phyloP scores from a whole-genome alignment of 257 asterid species.

The Thymus quinquecostatus region DNA sequence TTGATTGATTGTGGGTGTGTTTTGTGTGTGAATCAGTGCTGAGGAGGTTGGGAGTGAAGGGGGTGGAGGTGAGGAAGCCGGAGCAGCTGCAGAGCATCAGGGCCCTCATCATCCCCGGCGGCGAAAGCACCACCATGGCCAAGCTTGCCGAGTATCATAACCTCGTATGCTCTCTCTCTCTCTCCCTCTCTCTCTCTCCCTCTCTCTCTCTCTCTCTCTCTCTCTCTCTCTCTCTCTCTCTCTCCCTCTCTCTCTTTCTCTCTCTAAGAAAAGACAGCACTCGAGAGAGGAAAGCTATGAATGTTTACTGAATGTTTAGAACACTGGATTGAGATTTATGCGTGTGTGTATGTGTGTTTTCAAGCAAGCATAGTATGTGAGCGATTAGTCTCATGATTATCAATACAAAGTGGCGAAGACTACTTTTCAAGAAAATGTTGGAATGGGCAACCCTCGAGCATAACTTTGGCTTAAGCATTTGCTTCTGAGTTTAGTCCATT shows the following conservation, averaged over 20 bases:
- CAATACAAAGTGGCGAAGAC: background rate
- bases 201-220: background rate
- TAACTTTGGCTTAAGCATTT: background rate
- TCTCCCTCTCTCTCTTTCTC: background rate
- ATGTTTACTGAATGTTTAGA: conserved; percentile 7
- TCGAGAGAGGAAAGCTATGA: background rate
- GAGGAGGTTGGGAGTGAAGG: conserved; percentile 90
- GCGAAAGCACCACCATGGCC: conserved; percentile 99
- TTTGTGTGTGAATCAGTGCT: conserved; percentile 50
- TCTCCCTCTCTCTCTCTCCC: background rate
- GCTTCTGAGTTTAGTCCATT: background rate
- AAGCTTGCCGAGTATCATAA: conserved; percentile 92
- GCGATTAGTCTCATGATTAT: background rate
- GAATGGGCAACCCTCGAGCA: background rate
- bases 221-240: background rate
- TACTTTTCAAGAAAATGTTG: background rate
- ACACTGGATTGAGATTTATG: background rate
- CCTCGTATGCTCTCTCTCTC: conserved; percentile 48
- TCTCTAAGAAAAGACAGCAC: background rate
- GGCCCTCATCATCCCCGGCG: conserved; percentile 95
- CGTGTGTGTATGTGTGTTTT: background rate
- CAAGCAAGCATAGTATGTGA: too few relatives aligned
- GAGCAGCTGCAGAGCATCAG: conserved; percentile 74
- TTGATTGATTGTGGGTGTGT: background rate
- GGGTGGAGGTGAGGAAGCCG: conserved; percentile 85